Base-by-base conservation (phyloP, 371 early-diverging fungal genomes). In the Mortierella sp. region DNA sequence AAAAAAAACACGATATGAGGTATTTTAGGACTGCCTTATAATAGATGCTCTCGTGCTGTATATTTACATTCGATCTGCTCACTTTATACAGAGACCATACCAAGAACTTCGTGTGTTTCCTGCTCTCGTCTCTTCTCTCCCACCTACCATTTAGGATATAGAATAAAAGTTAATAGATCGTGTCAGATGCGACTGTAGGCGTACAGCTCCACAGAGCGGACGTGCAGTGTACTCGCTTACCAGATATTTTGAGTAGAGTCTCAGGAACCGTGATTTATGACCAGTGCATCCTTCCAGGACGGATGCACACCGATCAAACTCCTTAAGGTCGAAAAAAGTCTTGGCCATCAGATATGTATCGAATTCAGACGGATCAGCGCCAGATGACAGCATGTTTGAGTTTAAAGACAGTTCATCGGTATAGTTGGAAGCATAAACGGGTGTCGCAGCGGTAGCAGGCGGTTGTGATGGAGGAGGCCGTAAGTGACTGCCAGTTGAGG, bases 271-370 rank as follows among this genome's bases (percentile, higher is more conserved):
- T 11, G 90, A 86, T 54, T 88, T 88, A 5, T 87, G 84, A 12
- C 86, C 80, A 2, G 45, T 66, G 47, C 88, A 88, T 12, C 84
- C 85, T 55, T 87, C 78, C 22, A 95, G 80, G 1, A 86, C 65
- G 51, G 78, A 83, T 0, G 87, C 86, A 32, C 89, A 92, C 11
- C 92, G 87, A 75, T 92, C 90, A 68, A 87, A 93, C 65, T 95
- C 92, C 66, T 92, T 88, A 67, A 90, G 73, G 51, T 94, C 91
- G 70, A 95, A 95, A 39, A 91, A 86, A 4, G 91, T 78, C 76
- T 93, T 93, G 40, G 93, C 94, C 75, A 92, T 86, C 47, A 89
- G 83, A 57, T 90, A 90, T 54, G 84, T 84, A 70, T 93, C 93
- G 37, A 70, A 60, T 62, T 91, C 89, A 0, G 68, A 39, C 66